Conservation (phyloP, 352 stramenopile genomes). For the Phytophthora palmivora region DNA sequence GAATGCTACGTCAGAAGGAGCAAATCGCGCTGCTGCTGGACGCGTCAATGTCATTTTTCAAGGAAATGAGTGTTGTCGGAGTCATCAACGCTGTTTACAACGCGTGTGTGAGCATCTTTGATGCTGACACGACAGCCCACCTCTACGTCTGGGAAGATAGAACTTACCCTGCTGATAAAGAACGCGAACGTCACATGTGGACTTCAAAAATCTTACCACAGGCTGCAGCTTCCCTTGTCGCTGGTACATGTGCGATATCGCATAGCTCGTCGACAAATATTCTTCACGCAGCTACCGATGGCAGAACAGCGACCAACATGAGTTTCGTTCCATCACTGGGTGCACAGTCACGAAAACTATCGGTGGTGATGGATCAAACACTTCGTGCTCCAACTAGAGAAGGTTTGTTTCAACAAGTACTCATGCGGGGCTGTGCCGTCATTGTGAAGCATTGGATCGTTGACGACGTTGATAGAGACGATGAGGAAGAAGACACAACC, state of each 20-base stretch:
- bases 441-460: constrained; percentile 64
- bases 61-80: constrained; percentile 80
- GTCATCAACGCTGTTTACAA: constrained; percentile 88
- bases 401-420: constrained; percentile 66
- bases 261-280: constrained; percentile 17
- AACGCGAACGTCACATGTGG: constrained; percentile 60
- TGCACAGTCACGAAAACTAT: constrained; percentile 57
- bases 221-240: constrained; percentile 11
- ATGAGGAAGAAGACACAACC: constrained; percentile 8
- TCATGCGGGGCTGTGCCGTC: constrained; percentile 50
- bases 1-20: constrained; percentile 67
- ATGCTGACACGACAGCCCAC: constrained; percentile 61
- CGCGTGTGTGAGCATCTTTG: constrained; percentile 69
- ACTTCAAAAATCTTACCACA: constrained; percentile 67
- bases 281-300: constrained; percentile 3
- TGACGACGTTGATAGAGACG: constrained; percentile 24
- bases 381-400: constrained; percentile 57
- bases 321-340: constrained; percentile 42
- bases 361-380: constrained; percentile 67
- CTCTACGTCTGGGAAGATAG: constrained; percentile 70
- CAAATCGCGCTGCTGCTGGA: constrained; percentile 70
- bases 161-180: constrained; percentile 5
- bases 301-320: constrained; percentile 16
- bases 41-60: constrained; percentile 82
- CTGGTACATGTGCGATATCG: constrained; percentile 1